These are phyloP conservation scores for Pythium aristosporum DNA, from an alignment of 352 stramenopile species.

Conservation along the genomic window DNA sequence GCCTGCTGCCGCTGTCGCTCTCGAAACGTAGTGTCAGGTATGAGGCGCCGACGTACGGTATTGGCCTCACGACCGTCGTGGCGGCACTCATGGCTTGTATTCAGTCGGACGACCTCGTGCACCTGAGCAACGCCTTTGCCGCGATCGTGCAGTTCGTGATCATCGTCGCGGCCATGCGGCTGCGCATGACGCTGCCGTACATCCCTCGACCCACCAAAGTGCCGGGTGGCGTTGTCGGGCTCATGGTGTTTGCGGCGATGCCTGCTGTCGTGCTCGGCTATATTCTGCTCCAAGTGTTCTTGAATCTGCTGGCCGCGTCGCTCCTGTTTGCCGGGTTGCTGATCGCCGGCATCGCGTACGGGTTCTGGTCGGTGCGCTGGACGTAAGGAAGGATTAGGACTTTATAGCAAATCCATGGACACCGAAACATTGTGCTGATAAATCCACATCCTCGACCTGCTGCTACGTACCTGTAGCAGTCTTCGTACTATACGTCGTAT, in stretches of 20 bases:
- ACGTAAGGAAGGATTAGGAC: slow-evolving; percentile 4
- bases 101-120: slow-evolving; percentile 51
- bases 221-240: slow-evolving; percentile 26
- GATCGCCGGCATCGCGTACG: slow-evolving; percentile 20
- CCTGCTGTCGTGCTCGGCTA: slow-evolving; percentile 22
- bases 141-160: slow-evolving; percentile 65
- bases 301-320: slow-evolving; percentile 19
- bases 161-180: slow-evolving; percentile 77
- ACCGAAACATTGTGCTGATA: no score
- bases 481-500: no score
- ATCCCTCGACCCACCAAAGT: slow-evolving; percentile 35
- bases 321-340: slow-evolving; percentile 14
- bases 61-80: slow-evolving; percentile 65
- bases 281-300: slow-evolving; percentile 23
- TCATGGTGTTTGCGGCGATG: slow-evolving; percentile 24
- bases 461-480: no score
- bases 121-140: slow-evolving; percentile 86
- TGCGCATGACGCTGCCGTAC: slow-evolving; percentile 51
- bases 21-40: slow-evolving; percentile 37
- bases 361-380: slow-evolving; percentile 25
- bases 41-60: slow-evolving; percentile 25
- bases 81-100: slow-evolving; percentile 15
- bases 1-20: slow-evolving; percentile 74
- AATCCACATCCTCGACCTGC: no score
- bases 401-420: no score